These are phyloP conservation scores for Flaveria brownii DNA, from an alignment of 129 eudicot species.

Conservation along the genomic window DNA sequence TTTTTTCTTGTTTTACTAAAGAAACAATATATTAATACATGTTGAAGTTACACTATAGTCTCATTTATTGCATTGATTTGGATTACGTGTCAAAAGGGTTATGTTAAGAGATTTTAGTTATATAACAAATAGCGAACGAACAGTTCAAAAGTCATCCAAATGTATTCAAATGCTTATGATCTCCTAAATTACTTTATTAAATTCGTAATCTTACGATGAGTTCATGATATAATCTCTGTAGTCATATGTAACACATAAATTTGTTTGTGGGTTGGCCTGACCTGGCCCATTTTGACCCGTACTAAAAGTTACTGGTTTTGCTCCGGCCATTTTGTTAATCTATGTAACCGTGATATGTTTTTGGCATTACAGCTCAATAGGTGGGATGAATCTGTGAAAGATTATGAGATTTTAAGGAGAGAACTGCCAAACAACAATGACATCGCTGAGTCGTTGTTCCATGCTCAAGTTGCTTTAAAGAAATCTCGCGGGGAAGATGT, in stretches of 20 bases:
- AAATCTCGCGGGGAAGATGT: conserved; percentile 86
- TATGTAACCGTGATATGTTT: not conserved
- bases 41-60: too few relatives aligned
- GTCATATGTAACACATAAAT: not conserved
- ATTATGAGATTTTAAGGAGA: conserved; percentile 45
- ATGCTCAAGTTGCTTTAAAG: conserved; percentile 78
- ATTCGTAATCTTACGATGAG: not conserved
- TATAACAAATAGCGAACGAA: not conserved
- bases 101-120: not conserved
- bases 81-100: not conserved
- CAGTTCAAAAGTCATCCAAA: not conserved
- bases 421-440: conserved; percentile 67
- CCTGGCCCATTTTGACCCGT: not conserved
- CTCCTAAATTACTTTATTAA: not conserved
- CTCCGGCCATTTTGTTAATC: too few relatives aligned
- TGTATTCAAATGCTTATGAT: not conserved
- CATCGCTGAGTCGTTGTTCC: conserved; percentile 74
- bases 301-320: not conserved
- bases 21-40: not conserved
- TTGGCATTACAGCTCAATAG: conserved; percentile 29
- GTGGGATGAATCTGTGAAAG: conserved; percentile 43
- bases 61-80: not conserved
- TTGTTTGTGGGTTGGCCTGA: not conserved
- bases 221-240: not conserved
- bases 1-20: not conserved